Base-by-base conservation (phyloP, 441 rosid genomes). In the Mallotus japonicus region DNA sequence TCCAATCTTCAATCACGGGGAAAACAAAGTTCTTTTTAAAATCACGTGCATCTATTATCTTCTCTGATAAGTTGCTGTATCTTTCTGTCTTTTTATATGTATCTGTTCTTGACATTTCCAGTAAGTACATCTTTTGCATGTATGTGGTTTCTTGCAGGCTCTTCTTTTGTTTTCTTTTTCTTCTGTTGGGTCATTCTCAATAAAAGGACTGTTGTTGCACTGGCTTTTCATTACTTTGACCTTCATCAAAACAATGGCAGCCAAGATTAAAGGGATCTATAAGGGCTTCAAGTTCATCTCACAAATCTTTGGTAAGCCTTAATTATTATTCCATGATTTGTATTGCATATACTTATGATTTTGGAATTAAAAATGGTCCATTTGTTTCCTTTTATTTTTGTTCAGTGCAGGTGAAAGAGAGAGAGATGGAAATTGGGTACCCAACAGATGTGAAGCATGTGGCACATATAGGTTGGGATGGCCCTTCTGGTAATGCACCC, bases 381-480 rank as follows among this genome's bases (percentile, higher is more conserved):
- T 17, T 47, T 56, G 40, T 37, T 37, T 37, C 40, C 6, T 37
- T 37, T 37, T 37, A 37, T 37, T 37, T 37, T 37, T 37, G 40
- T 37, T 37, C 40, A 37, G 40, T 37, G 40, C 40, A 37, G 72
- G 82, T 82, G 65, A 91, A 88, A 62, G 82, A 66, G 0, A 81
- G 84, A 37, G 86, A 80, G 49, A 89, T 95, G 82, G 89, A 93
- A 79, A 93, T 93, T 64, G 98, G 98, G 77, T 82, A 82, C 60
- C 99, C 99, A 2, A 95, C 98, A 61, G 91, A 95, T 64, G 99
- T 95, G 65, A 95, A 89, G 86, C 98, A 95, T 63, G 93, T 95
- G 61, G 84, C 99, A 2, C 99, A 93, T 74, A 88, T 93, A 4
- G 99, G 99, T 20, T 82, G 86, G 88, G 99, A 90, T 77, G 86